Conservation (phyloP, 2,329 filamentous ascomycete species). For the Exophiala alcalophila region DNA sequence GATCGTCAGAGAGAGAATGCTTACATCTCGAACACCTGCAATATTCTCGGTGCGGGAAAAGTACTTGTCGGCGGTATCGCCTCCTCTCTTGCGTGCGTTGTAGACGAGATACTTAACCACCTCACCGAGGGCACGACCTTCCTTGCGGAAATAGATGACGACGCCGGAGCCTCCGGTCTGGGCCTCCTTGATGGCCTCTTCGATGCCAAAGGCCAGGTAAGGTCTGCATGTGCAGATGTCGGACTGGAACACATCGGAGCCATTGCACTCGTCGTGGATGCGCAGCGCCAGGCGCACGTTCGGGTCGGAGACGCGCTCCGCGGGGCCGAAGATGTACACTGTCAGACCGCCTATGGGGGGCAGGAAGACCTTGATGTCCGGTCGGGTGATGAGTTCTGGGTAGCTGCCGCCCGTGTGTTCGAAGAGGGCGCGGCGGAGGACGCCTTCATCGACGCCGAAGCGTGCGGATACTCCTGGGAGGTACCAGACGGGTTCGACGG, state of each 20-base stretch:
- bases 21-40: slow-evolving; percentile 86
- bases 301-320: slow-evolving; percentile 87
- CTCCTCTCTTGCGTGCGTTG: slow-evolving; percentile 45
- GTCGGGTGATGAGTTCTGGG: slow-evolving; percentile 92
- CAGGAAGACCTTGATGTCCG: slow-evolving; percentile 91
- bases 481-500: slow-evolving; percentile 92
- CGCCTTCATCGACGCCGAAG: slow-evolving; percentile 91
- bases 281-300: slow-evolving; percentile 76
- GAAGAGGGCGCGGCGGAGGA: slow-evolving; percentile 80
- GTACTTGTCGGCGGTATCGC: slow-evolving; percentile 72
- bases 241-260: slow-evolving; percentile 93
- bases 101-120: slow-evolving; percentile 82
- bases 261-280: slow-evolving; percentile 87
- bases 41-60: slow-evolving; percentile 97
- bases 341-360: slow-evolving; percentile 93
- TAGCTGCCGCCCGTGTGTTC: slow-evolving; percentile 95
- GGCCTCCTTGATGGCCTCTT: slow-evolving; percentile 95
- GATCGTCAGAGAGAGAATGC: too few species aligned
- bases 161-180: slow-evolving; percentile 90
- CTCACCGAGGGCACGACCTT: slow-evolving; percentile 89
- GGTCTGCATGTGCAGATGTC: slow-evolving; percentile 94
- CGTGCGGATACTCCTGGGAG: slow-evolving; percentile 82
- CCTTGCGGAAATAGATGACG: slow-evolving; percentile 98
- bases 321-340: slow-evolving; percentile 94
- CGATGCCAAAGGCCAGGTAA: slow-evolving; percentile 93